Percentiles rank a stretch among this genome's conserved stretches.
These are phyloP conservation scores for Phytophthora brassicae DNA, from an alignment of 352 stramenopile genomes.

Conservation along the genomic window DNA sequence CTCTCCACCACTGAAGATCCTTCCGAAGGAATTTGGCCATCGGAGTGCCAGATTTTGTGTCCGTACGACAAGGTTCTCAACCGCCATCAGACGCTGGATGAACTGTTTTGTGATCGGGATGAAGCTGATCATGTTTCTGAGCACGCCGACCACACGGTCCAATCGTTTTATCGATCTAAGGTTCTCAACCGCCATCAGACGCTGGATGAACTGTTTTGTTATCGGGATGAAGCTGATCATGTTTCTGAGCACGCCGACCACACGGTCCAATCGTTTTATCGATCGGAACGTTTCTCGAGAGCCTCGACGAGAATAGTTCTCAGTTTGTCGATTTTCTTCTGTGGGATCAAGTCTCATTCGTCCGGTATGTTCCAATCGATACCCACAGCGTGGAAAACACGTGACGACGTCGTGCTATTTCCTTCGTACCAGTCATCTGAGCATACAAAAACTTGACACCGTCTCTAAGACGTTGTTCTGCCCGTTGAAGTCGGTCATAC, in stretches of 20 bases:
- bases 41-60: not conserved
- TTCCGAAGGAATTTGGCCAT: conserved; percentile 11
- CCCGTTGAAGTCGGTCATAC: not conserved
- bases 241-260: not conserved
- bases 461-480: conserved; percentile 11
- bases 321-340: conserved; percentile 3
- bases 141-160: not conserved
- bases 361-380: conserved; percentile 9
- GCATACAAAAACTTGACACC: conserved; percentile 7
- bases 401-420: conserved; percentile 1
- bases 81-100: not conserved
- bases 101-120: conserved; percentile 13
- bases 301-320: not conserved
- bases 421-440: conserved; percentile 12
- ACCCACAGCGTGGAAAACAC: not conserved
- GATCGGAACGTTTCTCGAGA: not conserved
- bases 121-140: conserved; percentile 10
- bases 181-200: conserved; percentile 1
- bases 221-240: conserved; percentile 7
- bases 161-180: too few species aligned
- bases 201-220: conserved; percentile 4
- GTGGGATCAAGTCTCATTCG: not conserved
- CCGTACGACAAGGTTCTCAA: not conserved
- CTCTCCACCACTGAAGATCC: not conserved
- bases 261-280: not conserved